Conservation (phyloP, 345 rosid species). For the Syzygium aromaticum region DNA sequence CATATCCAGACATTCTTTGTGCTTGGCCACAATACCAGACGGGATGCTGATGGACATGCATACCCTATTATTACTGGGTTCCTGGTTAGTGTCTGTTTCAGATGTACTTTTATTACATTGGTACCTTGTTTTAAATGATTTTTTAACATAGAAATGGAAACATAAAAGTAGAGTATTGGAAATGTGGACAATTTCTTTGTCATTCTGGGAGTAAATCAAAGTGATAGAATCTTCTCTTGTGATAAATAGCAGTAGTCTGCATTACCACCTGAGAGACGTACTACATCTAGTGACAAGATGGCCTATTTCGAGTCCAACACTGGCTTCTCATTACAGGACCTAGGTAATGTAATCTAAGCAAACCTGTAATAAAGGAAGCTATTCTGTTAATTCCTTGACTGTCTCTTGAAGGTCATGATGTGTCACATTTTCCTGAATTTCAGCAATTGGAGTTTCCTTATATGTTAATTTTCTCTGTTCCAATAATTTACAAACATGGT, state of each 20-base stretch:
- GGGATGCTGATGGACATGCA: conserved; percentile 49
- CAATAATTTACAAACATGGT: background rate
- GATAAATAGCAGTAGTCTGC: background rate
- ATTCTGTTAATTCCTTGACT: background rate
- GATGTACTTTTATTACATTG: background rate
- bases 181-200: background rate
- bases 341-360: background rate
- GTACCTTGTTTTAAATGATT: background rate
- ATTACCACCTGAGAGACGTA: background rate
- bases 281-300: background rate
- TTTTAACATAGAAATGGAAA: background rate
- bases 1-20: conserved; percentile 52
- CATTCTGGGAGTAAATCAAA: background rate
- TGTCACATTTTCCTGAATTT: background rate
- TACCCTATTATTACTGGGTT: conserved; percentile 65
- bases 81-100: conserved; percentile 36
- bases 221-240: background rate
- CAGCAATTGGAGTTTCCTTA: background rate
- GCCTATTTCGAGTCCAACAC: background rate
- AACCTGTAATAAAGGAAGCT: background rate
- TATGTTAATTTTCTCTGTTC: background rate
- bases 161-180: background rate
- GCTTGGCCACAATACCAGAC: conserved; percentile 68
- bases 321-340: background rate
- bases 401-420: background rate